A percentile compares a stretch with the other conserved stretches of the same genome.
Conservation (phyloP, 1,284 basidiomycete species). For the Thelephora terrestris region DNA sequence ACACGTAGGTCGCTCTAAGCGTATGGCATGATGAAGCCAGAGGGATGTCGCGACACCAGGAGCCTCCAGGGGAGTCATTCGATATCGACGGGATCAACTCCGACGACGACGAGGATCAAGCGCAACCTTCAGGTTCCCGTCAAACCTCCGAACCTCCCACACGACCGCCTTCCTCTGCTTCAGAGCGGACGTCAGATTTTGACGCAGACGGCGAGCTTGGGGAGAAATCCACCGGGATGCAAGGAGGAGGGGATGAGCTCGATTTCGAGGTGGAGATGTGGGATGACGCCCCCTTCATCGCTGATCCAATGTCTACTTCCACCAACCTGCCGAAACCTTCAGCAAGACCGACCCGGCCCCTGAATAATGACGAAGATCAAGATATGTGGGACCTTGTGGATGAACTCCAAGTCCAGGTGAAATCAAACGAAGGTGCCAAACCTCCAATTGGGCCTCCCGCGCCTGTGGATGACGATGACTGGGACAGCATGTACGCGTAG, state of each 20-base stretch:
- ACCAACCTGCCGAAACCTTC: constrained; percentile 11
- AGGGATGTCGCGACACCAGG: constrained; percentile 24
- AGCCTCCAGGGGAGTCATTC: constrained; percentile 13
- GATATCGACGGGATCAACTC: constrained; percentile 11
- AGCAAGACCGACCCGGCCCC: constrained; percentile 1
- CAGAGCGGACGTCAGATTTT: constrained; percentile 28
- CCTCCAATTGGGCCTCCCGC: background rate
- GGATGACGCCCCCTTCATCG: constrained; percentile 30
- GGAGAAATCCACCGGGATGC: constrained; percentile 2
- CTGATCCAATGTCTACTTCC: background rate
- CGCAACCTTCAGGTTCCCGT: constrained; percentile 15
- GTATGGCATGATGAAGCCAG: constrained; percentile 69
- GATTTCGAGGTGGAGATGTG: constrained; percentile 34
- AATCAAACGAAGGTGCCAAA: background rate
- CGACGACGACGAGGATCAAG: constrained; percentile 11
- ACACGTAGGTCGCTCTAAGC: constrained; percentile 47
- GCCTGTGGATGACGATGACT: constrained; percentile 23
- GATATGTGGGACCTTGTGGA: constrained; percentile 61
- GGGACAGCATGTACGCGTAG: constrained; percentile 23
- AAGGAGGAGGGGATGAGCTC: constrained; percentile 36
- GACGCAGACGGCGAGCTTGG: constrained; percentile 37
- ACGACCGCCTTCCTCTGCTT: constrained; percentile 38
- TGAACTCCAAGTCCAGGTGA: constrained; percentile 38
- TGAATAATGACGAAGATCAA: constrained; percentile 38
- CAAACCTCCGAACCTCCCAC: constrained; percentile 29